phyloP scores from a whole-genome alignment of 768 basidiomycete species.

The Rhizopogon vulgaris region DNA sequence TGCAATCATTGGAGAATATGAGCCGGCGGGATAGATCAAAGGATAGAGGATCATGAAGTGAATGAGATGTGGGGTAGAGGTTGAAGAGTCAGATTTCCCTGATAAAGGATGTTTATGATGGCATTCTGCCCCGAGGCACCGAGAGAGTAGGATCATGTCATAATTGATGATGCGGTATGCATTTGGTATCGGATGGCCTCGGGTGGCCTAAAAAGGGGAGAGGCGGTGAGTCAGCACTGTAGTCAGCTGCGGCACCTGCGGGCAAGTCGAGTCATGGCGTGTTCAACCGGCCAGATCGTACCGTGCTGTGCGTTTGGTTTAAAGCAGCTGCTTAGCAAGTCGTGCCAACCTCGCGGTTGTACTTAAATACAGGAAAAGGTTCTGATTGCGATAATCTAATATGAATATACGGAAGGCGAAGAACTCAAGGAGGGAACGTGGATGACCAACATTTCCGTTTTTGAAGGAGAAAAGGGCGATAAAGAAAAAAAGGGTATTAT shows the following conservation, averaged over 20 bases:
- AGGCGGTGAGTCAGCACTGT: conserved; percentile 11
- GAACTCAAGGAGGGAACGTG: conserved; percentile 28
- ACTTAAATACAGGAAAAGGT: neutral
- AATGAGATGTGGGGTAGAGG: too few relatives aligned
- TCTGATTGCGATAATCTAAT: conserved; percentile 26
- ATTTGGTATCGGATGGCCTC: neutral
- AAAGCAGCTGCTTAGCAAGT: neutral
- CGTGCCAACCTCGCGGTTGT: neutral
- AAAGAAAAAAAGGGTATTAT: neutral
- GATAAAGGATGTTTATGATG: neutral
- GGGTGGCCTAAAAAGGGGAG: neutral
- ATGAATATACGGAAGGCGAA: conserved; percentile 15
- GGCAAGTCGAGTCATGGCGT: neutral
- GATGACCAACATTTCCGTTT: neutral
- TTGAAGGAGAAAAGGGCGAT: neutral
- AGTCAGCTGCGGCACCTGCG: conserved; percentile 12
- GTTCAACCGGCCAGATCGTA: neutral
- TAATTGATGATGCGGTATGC: too few relatives aligned
- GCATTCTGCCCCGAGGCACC: neutral
- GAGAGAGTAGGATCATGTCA: neutral
- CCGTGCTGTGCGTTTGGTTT: neutral
- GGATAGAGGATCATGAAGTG: too few relatives aligned
- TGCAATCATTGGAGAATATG: too few relatives aligned
- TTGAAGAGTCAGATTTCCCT: too few relatives aligned
- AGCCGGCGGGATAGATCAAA: too few relatives aligned